Conservation (phyloP, 768 basidiomycete species). For the Mycena maculata region DNA sequence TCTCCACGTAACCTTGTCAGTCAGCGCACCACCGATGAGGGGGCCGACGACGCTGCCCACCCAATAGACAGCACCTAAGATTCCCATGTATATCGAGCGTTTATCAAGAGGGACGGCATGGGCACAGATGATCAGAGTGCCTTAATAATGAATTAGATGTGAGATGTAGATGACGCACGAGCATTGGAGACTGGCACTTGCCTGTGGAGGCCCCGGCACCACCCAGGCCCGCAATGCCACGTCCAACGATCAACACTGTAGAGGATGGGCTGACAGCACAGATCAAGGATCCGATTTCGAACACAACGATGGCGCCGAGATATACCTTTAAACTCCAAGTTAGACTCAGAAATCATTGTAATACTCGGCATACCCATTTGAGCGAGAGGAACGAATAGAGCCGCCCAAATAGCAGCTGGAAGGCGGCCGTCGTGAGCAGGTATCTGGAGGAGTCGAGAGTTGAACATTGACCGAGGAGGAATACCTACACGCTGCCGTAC, state of each 20-base stretch:
- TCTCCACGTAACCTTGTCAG: background rate
- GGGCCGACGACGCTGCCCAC: background rate
- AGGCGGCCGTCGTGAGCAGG: conserved; percentile 14
- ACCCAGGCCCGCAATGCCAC: background rate
- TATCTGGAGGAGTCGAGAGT: conserved; percentile 3
- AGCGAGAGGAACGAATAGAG: conserved; percentile 13
- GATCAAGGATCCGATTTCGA: background rate
- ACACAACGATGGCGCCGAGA: background rate
- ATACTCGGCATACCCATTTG: conserved; percentile 3
- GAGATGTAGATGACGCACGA: no score
- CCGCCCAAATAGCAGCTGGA: conserved; percentile 23
- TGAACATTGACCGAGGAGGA: background rate
- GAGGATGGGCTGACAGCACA: background rate
- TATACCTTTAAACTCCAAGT: background rate
- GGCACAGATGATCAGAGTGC: background rate
- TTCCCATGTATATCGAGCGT: background rate
- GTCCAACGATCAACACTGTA: background rate
- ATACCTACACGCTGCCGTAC: conserved; percentile 20
- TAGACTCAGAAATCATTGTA: no score
- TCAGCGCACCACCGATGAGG: background rate
- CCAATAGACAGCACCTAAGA: background rate
- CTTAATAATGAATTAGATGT: no score
- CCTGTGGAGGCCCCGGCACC: background rate
- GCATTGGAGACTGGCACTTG: no score
- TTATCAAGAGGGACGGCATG: background rate